These are phyloP conservation scores for Tieghemiomyces parasiticus DNA, from an alignment of 192 early-diverging fungal species.

Conservation along the genomic window DNA sequence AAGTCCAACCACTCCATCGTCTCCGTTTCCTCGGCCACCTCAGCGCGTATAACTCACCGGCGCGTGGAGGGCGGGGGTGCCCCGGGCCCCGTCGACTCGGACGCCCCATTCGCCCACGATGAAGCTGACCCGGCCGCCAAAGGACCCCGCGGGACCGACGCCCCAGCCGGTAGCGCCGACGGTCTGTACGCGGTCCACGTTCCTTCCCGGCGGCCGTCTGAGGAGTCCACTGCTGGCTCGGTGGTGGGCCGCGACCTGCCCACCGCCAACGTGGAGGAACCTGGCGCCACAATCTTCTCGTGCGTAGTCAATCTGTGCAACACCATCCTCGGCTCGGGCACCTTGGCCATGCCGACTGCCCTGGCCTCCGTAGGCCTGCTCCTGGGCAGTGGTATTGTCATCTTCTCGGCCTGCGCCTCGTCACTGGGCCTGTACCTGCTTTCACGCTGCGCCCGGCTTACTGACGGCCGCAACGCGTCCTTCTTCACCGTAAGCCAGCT, in stretches of 20 bases:
- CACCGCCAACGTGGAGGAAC: conserved; percentile 14
- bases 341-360: conserved; percentile 93
- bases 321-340: conserved; percentile 92
- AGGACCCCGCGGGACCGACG: neutral
- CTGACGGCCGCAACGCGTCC: conserved; percentile 60
- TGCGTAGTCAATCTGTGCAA: conserved; percentile 80
- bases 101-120: too few relatives aligned
- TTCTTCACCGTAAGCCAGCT: conserved; percentile 84
- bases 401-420: conserved; percentile 58
- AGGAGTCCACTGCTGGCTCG: neutral
- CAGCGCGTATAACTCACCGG: neutral
- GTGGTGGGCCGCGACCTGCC: neutral
- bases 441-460: conserved; percentile 54
- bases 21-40: neutral
- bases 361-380: conserved; percentile 71
- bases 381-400: conserved; percentile 66
- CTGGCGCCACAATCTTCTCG: conserved; percentile 45
- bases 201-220: neutral
- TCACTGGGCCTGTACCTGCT: conserved; percentile 77
- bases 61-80: neutral
- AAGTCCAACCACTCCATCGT: neutral
- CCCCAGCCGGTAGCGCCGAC: neutral
- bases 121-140: too few relatives aligned
- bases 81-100: neutral
- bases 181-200: neutral